phyloP scores from a whole-genome alignment of 2,329 filamentous ascomycete species.

The Sclerotinia spermophila region DNA sequence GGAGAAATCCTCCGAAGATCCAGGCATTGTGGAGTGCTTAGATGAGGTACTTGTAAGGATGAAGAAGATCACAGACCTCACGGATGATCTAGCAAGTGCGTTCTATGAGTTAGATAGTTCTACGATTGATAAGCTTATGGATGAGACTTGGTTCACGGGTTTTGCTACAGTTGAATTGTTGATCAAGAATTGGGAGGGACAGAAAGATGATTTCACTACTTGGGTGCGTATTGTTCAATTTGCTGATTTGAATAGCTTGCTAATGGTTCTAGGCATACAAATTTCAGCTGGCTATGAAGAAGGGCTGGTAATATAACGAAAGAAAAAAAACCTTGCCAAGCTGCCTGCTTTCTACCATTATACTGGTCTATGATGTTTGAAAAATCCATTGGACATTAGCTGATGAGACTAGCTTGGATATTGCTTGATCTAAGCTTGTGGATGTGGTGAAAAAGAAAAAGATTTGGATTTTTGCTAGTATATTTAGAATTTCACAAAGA shows the following conservation, averaged over 20 bases:
- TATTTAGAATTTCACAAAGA: neutral
- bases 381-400: neutral
- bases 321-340: neutral
- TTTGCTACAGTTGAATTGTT: slow-evolving; percentile 54
- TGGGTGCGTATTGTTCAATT: slow-evolving; percentile 50
- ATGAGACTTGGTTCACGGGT: slow-evolving; percentile 58
- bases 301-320: slow-evolving; percentile 18
- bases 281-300: slow-evolving; percentile 34
- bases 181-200: slow-evolving; percentile 57
- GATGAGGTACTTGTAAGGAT: slow-evolving; percentile 57
- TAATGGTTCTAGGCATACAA: slow-evolving; percentile 29
- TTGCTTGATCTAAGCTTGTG: neutral
- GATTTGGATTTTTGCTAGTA: neutral
- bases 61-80: slow-evolving; percentile 59
- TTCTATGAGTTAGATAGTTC: slow-evolving; percentile 67
- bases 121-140: slow-evolving; percentile 56
- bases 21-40: slow-evolving; percentile 39
- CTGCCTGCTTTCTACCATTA: neutral
- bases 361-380: neutral
- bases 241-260: neutral
- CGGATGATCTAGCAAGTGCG: slow-evolving; percentile 65
- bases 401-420: neutral
- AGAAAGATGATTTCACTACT: slow-evolving; percentile 70
- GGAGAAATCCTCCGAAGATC: slow-evolving; percentile 21
- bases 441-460: neutral